A percentile compares a stretch with the other conserved stretches of the same genome.
These are phyloP conservation scores for Tuber borchii DNA, from an alignment of 495 filamentous ascomycete species.

Conservation along the genomic window DNA sequence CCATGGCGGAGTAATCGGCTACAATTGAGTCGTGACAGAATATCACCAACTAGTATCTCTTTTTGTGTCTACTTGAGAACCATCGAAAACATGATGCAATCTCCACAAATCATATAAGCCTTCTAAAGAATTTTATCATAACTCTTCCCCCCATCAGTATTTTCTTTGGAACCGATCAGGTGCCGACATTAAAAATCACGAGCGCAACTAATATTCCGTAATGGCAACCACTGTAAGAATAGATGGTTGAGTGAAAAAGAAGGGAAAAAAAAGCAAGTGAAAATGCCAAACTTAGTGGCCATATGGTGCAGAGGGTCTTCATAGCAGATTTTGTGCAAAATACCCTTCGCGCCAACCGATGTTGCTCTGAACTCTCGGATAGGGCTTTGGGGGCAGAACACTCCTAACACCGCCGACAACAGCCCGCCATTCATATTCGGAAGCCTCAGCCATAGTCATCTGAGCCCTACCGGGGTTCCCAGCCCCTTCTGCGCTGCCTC, in stretches of 20 bases:
- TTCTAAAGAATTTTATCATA: not conserved
- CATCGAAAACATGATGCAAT: slow-evolving; percentile 7
- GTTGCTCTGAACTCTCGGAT: slow-evolving; percentile 3
- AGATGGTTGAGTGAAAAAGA: slow-evolving; percentile 1
- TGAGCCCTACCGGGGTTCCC: slow-evolving; percentile 24
- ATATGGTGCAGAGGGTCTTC: slow-evolving; percentile 3
- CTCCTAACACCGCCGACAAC: not conserved
- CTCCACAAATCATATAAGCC: slow-evolving; percentile 1
- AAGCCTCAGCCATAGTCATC: slow-evolving; percentile 39
- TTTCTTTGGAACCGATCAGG: not conserved
- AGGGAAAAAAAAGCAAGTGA: not conserved
- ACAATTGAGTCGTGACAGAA: slow-evolving; percentile 3
- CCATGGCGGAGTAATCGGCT: not conserved
- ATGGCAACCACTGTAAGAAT: not conserved
- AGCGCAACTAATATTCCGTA: slow-evolving; percentile 1
- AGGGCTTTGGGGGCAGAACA: not conserved
- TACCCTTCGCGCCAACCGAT: slow-evolving; percentile 1
- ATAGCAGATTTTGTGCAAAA: slow-evolving; percentile 1
- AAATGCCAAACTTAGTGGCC: not conserved
- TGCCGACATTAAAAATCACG: not conserved
- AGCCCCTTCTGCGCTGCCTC: not conserved
- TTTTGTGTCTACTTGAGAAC: slow-evolving; percentile 4
- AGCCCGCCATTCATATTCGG: slow-evolving; percentile 30
- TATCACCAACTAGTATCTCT: slow-evolving; percentile 5
- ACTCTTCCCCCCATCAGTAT: not conserved